Percentiles rank a stretch among this genome's conserved stretches.
phyloP scores from a whole-genome alignment of 257 asterid genomes.

The Fraxinus excelsior region DNA sequence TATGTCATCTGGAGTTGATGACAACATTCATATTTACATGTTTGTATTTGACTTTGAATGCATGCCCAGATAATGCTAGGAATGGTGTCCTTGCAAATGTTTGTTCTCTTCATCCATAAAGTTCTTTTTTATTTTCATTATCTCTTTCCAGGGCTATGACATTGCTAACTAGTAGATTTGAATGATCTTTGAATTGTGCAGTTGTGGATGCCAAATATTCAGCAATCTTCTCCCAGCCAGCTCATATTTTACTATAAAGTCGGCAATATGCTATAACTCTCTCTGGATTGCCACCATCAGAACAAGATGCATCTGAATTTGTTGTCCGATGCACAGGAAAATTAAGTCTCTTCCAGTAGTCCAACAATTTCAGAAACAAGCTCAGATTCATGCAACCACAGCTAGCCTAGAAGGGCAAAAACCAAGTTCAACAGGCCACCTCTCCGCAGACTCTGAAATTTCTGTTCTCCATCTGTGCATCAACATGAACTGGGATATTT shows the following conservation, averaged over 20 bases:
- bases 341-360: constrained; percentile 38
- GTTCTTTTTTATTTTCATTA: too few species aligned
- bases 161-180: constrained; percentile 21
- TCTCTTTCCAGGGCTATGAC: constrained; percentile 16
- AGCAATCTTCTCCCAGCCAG: constrained; percentile 47
- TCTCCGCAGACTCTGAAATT: neutral
- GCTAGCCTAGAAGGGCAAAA: constrained; percentile 30
- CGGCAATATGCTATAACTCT: constrained; percentile 38
- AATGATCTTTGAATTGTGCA: constrained; percentile 42
- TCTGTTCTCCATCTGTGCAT: too few species aligned
- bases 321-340: constrained; percentile 44
- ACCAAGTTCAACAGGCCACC: constrained; percentile 52
- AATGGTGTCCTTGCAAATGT: constrained; percentile 57
- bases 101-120: too few species aligned
- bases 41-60: too few species aligned
- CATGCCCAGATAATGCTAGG: constrained; percentile 85
- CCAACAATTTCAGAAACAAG: constrained; percentile 43
- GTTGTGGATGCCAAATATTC: constrained; percentile 81
- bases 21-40: too few species aligned
- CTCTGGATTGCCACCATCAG: constrained; percentile 72
- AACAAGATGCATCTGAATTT: constrained; percentile 39
- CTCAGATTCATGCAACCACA: constrained; percentile 60
- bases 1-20: too few species aligned
- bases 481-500: constrained; percentile 17
- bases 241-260: constrained; percentile 43